A percentile compares a stretch with the other conserved stretches of the same genome.
phyloP scores from a whole-genome alignment of 1,284 basidiomycete species.

The Prillingera fragicola region DNA sequence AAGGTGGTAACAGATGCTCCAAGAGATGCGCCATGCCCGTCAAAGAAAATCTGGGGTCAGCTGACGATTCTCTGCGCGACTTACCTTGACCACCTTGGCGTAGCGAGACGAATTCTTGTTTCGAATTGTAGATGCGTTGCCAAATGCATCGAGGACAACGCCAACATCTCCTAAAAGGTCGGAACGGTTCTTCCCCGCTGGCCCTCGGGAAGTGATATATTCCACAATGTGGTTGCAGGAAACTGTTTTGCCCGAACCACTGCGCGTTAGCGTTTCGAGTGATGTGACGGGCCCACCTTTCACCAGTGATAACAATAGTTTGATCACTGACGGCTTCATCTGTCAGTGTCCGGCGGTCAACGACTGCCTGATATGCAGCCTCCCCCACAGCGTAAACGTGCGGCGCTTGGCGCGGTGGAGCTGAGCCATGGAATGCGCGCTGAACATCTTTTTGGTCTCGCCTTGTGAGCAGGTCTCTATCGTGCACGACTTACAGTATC shows the following conservation, averaged over 20 bases:
- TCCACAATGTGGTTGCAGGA: constrained; percentile 18
- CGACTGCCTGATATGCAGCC: constrained; percentile 14
- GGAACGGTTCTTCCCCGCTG: neutral
- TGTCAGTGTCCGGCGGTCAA: neutral
- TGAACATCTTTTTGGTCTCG: no score
- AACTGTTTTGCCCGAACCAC: constrained; percentile 19
- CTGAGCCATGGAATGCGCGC: no score
- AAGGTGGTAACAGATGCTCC: constrained; percentile 19
- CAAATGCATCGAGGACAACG: constrained; percentile 17
- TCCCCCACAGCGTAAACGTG: constrained; percentile 17
- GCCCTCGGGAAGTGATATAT: constrained; percentile 15
- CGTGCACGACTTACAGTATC: no score
- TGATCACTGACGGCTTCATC: constrained; percentile 8
- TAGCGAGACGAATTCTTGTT: constrained; percentile 20
- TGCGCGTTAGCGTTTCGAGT: no score
- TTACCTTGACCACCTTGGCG: constrained; percentile 19
- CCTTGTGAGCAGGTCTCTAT: no score
- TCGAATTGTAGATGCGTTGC: constrained; percentile 18
- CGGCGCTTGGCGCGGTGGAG: no score
- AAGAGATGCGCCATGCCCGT: constrained; percentile 1
- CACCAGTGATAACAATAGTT: constrained; percentile 20
- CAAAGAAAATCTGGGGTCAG: constrained; percentile 17
- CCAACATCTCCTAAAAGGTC: neutral
- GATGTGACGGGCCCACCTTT: constrained; percentile 11
- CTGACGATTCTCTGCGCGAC: neutral